A percentile compares a stretch with the other conserved stretches of the same genome.
phyloP scores from a whole-genome alignment of 441 rosid genomes.

The Populus tomentosa region DNA sequence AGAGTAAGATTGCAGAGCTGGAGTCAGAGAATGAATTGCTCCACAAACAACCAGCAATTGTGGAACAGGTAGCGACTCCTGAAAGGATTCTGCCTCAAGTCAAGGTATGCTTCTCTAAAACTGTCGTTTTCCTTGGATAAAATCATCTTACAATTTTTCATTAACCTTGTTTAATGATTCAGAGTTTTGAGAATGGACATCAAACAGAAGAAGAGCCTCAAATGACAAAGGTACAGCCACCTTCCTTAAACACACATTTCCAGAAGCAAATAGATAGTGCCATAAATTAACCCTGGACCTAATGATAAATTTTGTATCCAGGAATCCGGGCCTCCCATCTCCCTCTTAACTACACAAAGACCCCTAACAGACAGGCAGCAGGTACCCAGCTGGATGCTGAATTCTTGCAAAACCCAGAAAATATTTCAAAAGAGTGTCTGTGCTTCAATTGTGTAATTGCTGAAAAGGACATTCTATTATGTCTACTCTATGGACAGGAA shows the following conservation, averaged over 20 bases:
- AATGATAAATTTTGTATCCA: constrained; percentile 27
- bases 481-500: constrained; percentile 41
- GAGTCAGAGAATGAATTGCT: constrained; percentile 54
- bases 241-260: constrained; percentile 10
- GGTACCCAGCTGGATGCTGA: constrained; percentile 29
- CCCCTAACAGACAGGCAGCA: constrained; percentile 58
- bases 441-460: constrained; percentile 2
- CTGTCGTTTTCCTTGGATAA: neutral
- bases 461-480: neutral
- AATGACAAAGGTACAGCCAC: constrained; percentile 31
- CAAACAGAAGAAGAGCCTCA: constrained; percentile 30
- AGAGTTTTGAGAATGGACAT: constrained; percentile 46
- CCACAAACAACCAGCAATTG: constrained; percentile 24
- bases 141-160: constrained; percentile 2
- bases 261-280: neutral
- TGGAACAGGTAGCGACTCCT: constrained; percentile 30
- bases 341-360: constrained; percentile 44
- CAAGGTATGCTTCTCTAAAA: constrained; percentile 29
- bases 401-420: constrained; percentile 4
- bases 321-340: constrained; percentile 37
- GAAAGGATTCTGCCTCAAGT: constrained; percentile 24
- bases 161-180: constrained; percentile 21
- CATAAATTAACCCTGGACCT: neutral
- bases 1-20: constrained; percentile 36
- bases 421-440: neutral